A percentile compares a stretch with the other conserved stretches of the same genome.
These are phyloP conservation scores for Rhodocollybia butyracea DNA, from an alignment of 768 basidiomycete species.

Conservation along the genomic window DNA sequence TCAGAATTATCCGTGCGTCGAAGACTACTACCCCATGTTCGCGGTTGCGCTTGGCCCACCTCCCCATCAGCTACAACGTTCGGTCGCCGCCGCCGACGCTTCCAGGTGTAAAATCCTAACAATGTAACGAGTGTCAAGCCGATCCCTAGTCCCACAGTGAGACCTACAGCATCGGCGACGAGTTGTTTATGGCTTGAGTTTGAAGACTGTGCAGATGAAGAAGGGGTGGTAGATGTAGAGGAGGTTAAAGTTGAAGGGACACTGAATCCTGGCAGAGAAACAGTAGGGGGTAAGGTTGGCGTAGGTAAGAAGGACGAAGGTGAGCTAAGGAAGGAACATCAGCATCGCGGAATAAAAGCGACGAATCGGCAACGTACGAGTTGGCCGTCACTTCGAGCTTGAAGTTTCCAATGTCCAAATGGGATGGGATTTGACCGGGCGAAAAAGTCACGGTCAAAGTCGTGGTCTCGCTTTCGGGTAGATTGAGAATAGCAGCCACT, in stretches of 20 bases:
- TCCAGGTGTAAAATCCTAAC: conserved; percentile 23
- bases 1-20: conserved; percentile 6
- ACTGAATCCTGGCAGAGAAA: conserved; percentile 3
- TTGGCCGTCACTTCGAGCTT: conserved; percentile 33
- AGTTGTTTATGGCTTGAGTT: conserved; percentile 1
- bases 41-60: too few species aligned
- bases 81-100: conserved; percentile 19
- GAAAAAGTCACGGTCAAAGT: conserved; percentile 41
- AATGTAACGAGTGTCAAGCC: conserved; percentile 26
- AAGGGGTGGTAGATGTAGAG: neutral
- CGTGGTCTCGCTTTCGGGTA: conserved; percentile 36
- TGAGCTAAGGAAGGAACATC: neutral
- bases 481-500: conserved; percentile 34
- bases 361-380: conserved; percentile 25
- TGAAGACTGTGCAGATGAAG: neutral
- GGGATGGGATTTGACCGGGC: conserved; percentile 20
- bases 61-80: too few species aligned
- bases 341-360: neutral
- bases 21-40: neutral
- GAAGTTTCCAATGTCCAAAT: conserved; percentile 36
- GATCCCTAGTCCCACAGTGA: conserved; percentile 31
- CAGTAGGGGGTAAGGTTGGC: conserved; percentile 4
- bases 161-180: conserved; percentile 29
- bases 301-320: conserved; percentile 4
- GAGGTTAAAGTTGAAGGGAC: neutral